Percentiles rank a stretch among this genome's conserved stretches.
Evolutionary conservation across 768 basidiomycete genomes (phyloP).

Genomic region (Podaxis mareebaensis): DNA sequence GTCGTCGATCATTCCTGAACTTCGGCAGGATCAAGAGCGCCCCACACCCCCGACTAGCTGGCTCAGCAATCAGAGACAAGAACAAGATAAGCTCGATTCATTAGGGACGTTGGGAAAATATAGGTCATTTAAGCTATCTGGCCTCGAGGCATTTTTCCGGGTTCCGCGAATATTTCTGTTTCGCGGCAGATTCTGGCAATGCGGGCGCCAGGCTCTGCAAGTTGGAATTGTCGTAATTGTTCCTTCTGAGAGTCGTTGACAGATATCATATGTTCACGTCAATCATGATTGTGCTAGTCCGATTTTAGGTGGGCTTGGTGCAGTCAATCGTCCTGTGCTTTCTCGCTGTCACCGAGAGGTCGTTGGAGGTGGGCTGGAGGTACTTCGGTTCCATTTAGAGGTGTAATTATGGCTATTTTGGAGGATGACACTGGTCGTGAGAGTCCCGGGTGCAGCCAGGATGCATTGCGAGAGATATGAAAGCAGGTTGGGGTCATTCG

Average conservation of each 20-base stretch:
- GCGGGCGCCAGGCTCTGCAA: no score
- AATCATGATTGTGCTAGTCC: no score
- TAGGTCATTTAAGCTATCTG: not conserved
- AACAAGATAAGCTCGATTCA: not conserved
- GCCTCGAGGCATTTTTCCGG: constrained; percentile 6
- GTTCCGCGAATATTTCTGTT: not conserved
- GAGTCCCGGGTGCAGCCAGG: not conserved
- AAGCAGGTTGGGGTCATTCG: not conserved
- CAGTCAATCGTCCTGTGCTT: not conserved
- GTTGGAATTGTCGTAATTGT: no score
- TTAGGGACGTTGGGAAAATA: not conserved
- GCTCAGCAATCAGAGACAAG: not conserved
- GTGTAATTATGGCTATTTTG: not conserved
- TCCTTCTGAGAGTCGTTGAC: no score
- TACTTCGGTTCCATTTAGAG: not conserved
- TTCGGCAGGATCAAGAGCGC: not conserved
- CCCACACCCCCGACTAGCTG: not conserved
- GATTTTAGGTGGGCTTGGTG: not conserved
- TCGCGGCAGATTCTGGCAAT: not conserved
- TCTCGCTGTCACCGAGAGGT: not conserved
- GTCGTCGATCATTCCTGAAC: not conserved
- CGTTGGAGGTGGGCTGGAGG: not conserved
- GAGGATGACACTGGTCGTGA: not conserved
- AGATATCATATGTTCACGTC: no score
- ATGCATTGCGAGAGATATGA: not conserved